Evolutionary conservation across 1,284 basidiomycete species (phyloP).

Genomic region (Coriolopsis trogii): DNA sequence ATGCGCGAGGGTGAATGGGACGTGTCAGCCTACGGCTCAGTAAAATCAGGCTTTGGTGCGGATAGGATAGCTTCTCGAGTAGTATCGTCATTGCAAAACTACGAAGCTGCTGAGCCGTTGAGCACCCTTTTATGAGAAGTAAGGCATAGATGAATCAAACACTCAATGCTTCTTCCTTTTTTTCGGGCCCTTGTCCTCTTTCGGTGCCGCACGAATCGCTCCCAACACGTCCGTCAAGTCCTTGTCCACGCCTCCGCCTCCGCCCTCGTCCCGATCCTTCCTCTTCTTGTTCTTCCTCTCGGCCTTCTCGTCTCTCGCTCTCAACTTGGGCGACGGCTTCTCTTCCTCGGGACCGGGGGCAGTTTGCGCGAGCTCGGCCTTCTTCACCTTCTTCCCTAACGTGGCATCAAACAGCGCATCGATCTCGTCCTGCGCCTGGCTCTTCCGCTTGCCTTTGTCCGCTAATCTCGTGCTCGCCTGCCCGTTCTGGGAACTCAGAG

Average conservation of each 20-base stretch:
- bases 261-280: slow-evolving; percentile 18
- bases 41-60: too few species aligned
- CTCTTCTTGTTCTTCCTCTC: slow-evolving; percentile 20
- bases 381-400: slow-evolving; percentile 61
- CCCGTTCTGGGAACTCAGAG: too few species aligned
- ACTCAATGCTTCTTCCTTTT: slow-evolving; percentile 30
- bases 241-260: slow-evolving; percentile 28
- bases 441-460: slow-evolving; percentile 29
- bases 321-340: background rate
- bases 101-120: too few species aligned
- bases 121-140: too few species aligned
- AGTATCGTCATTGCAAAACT: too few species aligned
- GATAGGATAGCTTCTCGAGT: too few species aligned
- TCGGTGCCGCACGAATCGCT: slow-evolving; percentile 48
- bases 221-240: slow-evolving; percentile 43
- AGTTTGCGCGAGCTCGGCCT: slow-evolving; percentile 41
- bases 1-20: slow-evolving; percentile 8
- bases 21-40: background rate
- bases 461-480: background rate
- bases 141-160: too few species aligned
- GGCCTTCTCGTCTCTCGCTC: background rate
- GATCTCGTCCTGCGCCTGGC: slow-evolving; percentile 61
- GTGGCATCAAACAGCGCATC: slow-evolving; percentile 66
- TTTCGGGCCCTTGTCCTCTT: slow-evolving; percentile 33
- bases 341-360: background rate